Evolutionary conservation across 2,329 filamentous ascomycete genomes (phyloP).

Genomic region (Nannizziopsis barbatae): DNA sequence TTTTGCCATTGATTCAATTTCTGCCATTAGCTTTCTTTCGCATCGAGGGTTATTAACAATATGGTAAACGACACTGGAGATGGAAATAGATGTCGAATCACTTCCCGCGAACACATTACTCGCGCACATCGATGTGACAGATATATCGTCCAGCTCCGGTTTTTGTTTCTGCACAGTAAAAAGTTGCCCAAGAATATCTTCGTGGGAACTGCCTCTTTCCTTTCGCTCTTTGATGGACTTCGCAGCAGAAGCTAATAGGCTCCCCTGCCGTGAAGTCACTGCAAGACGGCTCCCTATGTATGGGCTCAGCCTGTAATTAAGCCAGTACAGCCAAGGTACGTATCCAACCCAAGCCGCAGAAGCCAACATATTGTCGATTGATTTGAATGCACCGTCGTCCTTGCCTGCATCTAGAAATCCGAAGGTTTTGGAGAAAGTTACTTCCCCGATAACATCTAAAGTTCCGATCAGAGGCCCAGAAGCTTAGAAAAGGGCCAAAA

Average conservation of each 20-base stretch:
- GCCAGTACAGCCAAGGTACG: no score
- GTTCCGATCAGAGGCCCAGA: no score
- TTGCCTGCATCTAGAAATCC: constrained; percentile 15
- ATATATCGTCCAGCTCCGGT: neutral
- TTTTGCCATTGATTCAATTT: neutral
- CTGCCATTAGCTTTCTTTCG: neutral
- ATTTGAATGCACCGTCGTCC: constrained; percentile 6
- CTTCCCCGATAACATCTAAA: constrained; percentile 20
- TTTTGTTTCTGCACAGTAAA: neutral
- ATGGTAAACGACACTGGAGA: neutral
- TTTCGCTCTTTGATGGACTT: neutral
- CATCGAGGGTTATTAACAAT: neutral
- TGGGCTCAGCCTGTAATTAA: no score
- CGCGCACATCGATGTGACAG: neutral
- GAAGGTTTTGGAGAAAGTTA: constrained; percentile 24
- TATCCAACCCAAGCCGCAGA: neutral
- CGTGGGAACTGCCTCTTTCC: neutral
- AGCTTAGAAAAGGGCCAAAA: no score
- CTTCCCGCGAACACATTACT: constrained; percentile 1
- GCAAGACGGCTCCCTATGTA: neutral
- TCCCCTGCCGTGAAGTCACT: neutral
- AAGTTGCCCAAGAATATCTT: neutral
- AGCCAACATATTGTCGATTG: neutral
- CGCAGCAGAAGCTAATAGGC: neutral
- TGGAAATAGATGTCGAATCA: constrained; percentile 4